Evolutionary conservation across 2,329 filamentous ascomycete species (phyloP).

Genomic region (Cladosporium sp.): DNA sequence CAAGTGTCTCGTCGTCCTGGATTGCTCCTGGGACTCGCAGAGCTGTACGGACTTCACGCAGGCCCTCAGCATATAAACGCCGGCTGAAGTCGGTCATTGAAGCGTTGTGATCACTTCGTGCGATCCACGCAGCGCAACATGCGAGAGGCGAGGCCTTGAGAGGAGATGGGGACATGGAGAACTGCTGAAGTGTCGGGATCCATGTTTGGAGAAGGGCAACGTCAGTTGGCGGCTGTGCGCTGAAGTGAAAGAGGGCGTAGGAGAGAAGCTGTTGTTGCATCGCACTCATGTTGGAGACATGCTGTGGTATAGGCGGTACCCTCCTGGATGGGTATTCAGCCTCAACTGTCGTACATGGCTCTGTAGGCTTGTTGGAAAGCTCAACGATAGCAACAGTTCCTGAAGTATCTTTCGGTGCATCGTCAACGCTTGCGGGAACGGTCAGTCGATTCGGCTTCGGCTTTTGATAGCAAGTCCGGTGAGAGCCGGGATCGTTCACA

Average conservation of each 20-base stretch:
- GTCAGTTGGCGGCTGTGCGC: not conserved
- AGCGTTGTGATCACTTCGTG: not conserved
- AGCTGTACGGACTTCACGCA: constrained; percentile 6
- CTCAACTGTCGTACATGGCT: not conserved
- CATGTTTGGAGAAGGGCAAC: constrained; percentile 1
- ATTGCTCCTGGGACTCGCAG: not conserved
- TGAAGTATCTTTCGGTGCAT: not conserved
- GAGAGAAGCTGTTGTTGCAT: constrained; percentile 14
- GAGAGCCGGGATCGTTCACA: constrained; percentile 12
- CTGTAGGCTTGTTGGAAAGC: not conserved
- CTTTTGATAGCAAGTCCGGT: constrained; percentile 1
- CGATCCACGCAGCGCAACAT: constrained; percentile 13
- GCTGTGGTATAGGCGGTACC: not conserved
- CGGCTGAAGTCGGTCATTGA: constrained; percentile 9
- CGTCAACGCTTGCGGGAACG: not conserved
- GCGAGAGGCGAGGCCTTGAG: constrained; percentile 8
- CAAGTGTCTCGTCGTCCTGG: constrained; percentile 8
- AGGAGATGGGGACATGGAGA: not conserved
- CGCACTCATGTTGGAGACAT: not conserved
- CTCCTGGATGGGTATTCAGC: not conserved
- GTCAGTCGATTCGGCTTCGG: not conserved
- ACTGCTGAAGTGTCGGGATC: constrained; percentile 12
- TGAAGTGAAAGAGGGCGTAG: not conserved
- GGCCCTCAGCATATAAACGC: constrained; percentile 1
- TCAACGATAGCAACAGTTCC: not conserved